Evolutionary conservation across 345 rosid species (phyloP).

Genomic region (Cardamine resedifolia): DNA sequence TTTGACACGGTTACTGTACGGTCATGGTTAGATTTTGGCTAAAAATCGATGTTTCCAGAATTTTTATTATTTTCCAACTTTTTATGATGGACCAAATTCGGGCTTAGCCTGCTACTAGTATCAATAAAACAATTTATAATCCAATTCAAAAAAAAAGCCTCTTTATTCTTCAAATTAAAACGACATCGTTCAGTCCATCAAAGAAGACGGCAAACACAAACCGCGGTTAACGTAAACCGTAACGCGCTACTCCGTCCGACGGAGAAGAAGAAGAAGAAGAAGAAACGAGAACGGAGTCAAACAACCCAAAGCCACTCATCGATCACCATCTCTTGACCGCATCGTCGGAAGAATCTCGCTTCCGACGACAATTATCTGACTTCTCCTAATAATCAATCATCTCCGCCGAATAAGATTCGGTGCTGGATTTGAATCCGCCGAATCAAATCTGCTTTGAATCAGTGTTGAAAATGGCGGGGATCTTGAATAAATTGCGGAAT

Average conservation of each 20-base stretch:
- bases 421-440: slow-evolving; percentile 1
- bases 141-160: neutral
- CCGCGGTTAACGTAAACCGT: neutral
- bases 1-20: too few species aligned
- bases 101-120: neutral
- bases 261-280: neutral
- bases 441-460: slow-evolving; percentile 1
- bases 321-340: neutral
- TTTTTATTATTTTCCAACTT: neutral
- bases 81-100: neutral
- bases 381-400: neutral
- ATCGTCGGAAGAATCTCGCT: neutral
- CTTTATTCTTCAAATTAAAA: neutral
- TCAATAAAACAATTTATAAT: neutral
- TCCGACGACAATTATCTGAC: neutral
- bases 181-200: neutral
- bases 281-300: neutral
- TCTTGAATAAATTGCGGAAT: slow-evolving; percentile 73
- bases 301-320: neutral
- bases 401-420: neutral
- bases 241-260: neutral
- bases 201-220: neutral
- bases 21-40: too few species aligned
- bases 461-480: slow-evolving; percentile 51
- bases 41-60: too few species aligned